Conservation (phyloP, 805 yeast genomes). For the Lachancea fermentati region DNA sequence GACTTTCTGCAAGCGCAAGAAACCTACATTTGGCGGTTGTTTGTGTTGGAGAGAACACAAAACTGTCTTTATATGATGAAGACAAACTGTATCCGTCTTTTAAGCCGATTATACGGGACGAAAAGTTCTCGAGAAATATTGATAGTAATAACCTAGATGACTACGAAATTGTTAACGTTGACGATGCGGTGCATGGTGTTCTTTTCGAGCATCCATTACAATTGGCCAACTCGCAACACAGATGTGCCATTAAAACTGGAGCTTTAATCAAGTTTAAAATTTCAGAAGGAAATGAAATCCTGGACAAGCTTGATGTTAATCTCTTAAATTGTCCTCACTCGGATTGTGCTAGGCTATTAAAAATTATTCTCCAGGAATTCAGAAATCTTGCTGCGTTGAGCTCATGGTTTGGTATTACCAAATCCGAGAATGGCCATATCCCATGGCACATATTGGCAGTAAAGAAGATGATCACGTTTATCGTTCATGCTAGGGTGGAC, state of each 20-base stretch:
- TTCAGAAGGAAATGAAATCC: constrained; percentile 19
- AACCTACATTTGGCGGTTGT: constrained; percentile 61
- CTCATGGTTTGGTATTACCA: constrained; percentile 36
- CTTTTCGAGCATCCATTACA: constrained; percentile 59
- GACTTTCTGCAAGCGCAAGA: constrained; percentile 52
- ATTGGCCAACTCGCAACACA: constrained; percentile 61
- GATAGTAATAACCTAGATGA: constrained; percentile 20
- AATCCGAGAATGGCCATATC: constrained; percentile 36
- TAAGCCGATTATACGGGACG: constrained; percentile 30
- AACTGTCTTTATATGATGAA: constrained; percentile 33
- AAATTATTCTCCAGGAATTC: constrained; percentile 52
- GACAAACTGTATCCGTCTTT: constrained; percentile 32
- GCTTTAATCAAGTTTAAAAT: constrained; percentile 44
- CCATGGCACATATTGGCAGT: constrained; percentile 78
- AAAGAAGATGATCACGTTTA: constrained; percentile 48
- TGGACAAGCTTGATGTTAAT: constrained; percentile 53
- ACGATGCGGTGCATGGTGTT: constrained; percentile 49
- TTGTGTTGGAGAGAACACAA: constrained; percentile 58
- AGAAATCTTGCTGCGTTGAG: constrained; percentile 45
- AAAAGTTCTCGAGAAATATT: constrained; percentile 15
- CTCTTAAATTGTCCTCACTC: constrained; percentile 69
- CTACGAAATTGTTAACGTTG: constrained; percentile 41
- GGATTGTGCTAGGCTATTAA: constrained; percentile 52
- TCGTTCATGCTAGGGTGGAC: constrained; percentile 51
- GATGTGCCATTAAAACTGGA: constrained; percentile 68